A percentile compares a stretch with the other conserved stretches of the same genome.
These are phyloP conservation scores for Phycomyces nitens DNA, from an alignment of 192 early-diverging fungal genomes.

Conservation along the genomic window DNA sequence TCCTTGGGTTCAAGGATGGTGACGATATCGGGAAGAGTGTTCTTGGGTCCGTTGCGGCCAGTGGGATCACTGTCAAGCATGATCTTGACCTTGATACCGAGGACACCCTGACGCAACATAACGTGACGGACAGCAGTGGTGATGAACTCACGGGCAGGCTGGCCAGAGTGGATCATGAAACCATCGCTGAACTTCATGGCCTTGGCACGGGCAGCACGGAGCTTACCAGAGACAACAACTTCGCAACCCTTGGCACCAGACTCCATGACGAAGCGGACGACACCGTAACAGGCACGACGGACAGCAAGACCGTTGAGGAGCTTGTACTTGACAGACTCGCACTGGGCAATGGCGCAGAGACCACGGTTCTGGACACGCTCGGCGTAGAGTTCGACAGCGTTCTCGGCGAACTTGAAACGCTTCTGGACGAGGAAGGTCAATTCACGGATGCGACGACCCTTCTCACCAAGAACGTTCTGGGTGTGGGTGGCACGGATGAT, in stretches of 20 bases:
- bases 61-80: conserved; percentile 94
- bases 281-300: conserved; percentile 96
- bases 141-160: conserved; percentile 94
- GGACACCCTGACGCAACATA: conserved; percentile 95
- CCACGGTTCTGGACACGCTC: conserved; percentile 97
- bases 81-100: conserved; percentile 99
- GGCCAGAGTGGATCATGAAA: conserved; percentile 99
- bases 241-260: conserved; percentile 99
- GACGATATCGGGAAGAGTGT: conserved; percentile 91
- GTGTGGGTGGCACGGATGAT: conserved; percentile 99
- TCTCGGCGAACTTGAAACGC: conserved; percentile 99
- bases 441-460: conserved; percentile 98
- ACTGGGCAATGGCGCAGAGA: conserved; percentile 98
- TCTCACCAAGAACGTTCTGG: conserved; percentile 96
- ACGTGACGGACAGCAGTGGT: conserved; percentile 97
- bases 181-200: conserved; percentile 99
- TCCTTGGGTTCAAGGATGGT: conserved; percentile 93
- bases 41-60: conserved; percentile 93
- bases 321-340: conserved; percentile 98
- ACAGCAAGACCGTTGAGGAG: conserved; percentile 95
- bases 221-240: conserved; percentile 98
- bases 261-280: conserved; percentile 99
- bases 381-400: conserved; percentile 97
- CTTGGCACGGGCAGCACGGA: conserved; percentile 99
- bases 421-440: conserved; percentile 98